Evolutionary conservation across 768 basidiomycete species (phyloP), one percentile per base, ranked within the genome.

Genomic region (Macrolepiota dolichaula): DNA sequence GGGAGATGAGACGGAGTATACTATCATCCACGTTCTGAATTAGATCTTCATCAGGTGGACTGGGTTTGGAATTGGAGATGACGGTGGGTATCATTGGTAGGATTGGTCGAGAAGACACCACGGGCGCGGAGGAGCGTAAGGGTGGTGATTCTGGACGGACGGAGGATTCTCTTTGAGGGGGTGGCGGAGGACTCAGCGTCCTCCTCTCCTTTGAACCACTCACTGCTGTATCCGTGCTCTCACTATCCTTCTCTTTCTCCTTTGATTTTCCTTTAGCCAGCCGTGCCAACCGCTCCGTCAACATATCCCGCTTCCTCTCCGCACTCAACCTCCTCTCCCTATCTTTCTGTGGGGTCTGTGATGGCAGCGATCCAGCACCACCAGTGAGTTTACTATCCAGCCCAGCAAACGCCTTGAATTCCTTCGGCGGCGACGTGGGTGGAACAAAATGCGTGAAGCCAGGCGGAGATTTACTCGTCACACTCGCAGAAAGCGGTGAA

Each of bases 201-300:
- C 64, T 66, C 71, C 64, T 64, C 75, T 74, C 51, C 73, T 42
- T 42, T n/a, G n/a, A 4, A 17, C 42, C 42, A 44, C n/a, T 19
- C 17, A 73, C n/a, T 73, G 76, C 42, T 73, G 63, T 62, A 82
- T 63, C 51, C 78, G 68, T 61, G 80, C 79, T 38, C 72, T 73
- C 36, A 3, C 29, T 7, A 32, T 32, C 29, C 80, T 65, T 36
- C 68, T 69, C 65, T 76, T 77, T 66, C 75, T 68, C 66, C 65
- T 75, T 36, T 24, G 55, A 52, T 24, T 52, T 65, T 65, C 70
- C 65, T 63, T 77, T 76, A 49, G 74, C 74, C 22, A 75, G 75
- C 53, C 74, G 74, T 29, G 76, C 66, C 64, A 84, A 63, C 46
- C 81, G 69, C 62, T 83, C 80, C 38, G 74, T 73, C 35, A 83